Conservation (phyloP, 148 eudicot genomes). For the Selenicereus undatus region DNA sequence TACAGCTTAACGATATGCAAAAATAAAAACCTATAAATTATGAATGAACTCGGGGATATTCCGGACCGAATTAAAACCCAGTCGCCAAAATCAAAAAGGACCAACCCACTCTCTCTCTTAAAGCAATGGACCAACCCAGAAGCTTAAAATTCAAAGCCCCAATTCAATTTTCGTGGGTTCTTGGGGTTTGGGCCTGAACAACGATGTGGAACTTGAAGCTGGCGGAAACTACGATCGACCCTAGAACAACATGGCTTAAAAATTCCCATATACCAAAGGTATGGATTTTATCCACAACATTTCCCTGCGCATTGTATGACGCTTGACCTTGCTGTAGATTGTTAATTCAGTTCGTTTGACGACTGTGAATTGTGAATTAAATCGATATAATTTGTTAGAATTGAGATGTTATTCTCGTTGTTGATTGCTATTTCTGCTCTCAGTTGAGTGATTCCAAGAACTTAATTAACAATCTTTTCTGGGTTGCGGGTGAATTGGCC, state of each 20-base stretch:
- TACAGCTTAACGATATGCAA: neutral
- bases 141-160: neutral
- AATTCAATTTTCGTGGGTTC: neutral
- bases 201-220: neutral
- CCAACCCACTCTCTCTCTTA: neutral
- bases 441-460: neutral
- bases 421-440: neutral
- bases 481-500: neutral
- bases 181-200: neutral
- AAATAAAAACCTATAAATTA: too few relatives aligned
- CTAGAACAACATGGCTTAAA: neutral
- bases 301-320: neutral
- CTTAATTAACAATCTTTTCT: neutral
- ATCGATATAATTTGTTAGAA: too few relatives aligned
- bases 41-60: neutral
- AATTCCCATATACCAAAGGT: neutral
- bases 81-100: too few relatives aligned
- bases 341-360: too few relatives aligned
- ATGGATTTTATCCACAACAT: neutral
- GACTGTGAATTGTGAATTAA: too few relatives aligned
- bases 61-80: neutral
- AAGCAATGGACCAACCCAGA: neutral
- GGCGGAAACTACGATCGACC: neutral
- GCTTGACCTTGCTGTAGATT: neutral
- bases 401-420: neutral